Conservation (phyloP, 352 stramenopile species). For the Phytophthora pini region DNA sequence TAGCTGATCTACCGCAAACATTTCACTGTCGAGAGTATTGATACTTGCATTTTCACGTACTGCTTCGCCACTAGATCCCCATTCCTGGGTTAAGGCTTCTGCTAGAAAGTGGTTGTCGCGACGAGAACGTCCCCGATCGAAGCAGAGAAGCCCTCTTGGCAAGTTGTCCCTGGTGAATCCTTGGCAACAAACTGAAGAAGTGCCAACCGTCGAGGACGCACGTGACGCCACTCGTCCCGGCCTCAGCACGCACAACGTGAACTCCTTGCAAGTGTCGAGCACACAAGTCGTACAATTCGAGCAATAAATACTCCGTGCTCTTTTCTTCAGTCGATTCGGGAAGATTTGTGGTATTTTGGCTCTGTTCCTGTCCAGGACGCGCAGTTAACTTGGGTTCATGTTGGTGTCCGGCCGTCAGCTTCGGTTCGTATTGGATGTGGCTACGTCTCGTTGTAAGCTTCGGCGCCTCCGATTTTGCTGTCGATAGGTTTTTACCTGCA, state of each 20-base stretch:
- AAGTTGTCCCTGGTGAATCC: constrained; percentile 36
- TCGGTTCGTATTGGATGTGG: constrained; percentile 11
- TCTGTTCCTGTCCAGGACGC: constrained; percentile 4
- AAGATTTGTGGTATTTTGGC: constrained; percentile 4
- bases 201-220: constrained; percentile 73
- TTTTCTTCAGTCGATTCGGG: constrained; percentile 37
- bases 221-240: constrained; percentile 67
- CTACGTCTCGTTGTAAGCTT: constrained; percentile 14
- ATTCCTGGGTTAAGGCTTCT: constrained; percentile 4
- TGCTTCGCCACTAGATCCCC: not conserved
- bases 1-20: constrained; percentile 24
- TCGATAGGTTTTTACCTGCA: constrained; percentile 11
- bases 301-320: constrained; percentile 48
- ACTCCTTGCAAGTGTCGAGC: constrained; percentile 57
- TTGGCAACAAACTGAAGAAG: constrained; percentile 65
- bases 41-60: not conserved
- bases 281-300: constrained; percentile 69
- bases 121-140: constrained; percentile 46
- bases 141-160: constrained; percentile 37
- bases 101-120: constrained; percentile 24
- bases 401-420: constrained; percentile 1
- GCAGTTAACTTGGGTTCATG: constrained; percentile 1
- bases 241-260: constrained; percentile 60
- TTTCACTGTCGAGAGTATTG: not conserved
- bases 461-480: constrained; percentile 7